Percentiles rank a stretch among this genome's conserved stretches.
Conservation (phyloP, 1,139 yeast genomes). For the Lodderomyces margitis region DNA sequence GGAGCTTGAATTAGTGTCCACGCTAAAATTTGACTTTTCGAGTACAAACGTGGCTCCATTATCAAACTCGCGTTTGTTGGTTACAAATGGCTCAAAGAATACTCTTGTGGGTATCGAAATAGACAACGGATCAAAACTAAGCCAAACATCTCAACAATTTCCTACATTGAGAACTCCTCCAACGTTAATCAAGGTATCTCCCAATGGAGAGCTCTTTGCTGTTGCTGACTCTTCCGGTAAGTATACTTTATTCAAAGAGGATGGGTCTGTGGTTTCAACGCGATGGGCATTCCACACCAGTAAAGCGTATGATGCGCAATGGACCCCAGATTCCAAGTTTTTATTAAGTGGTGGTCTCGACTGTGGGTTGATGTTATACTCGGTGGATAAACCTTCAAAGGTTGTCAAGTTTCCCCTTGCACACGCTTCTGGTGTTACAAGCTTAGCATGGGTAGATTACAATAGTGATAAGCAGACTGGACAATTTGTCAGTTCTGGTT, state of each 20-base stretch:
- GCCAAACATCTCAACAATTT: slow-evolving; percentile 19
- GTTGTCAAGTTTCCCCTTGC: slow-evolving; percentile 74
- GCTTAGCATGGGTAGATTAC: slow-evolving; percentile 62
- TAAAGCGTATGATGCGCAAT: slow-evolving; percentile 68
- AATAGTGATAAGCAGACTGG: slow-evolving; percentile 29
- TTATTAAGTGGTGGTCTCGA: slow-evolving; percentile 83
- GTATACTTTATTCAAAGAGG: slow-evolving; percentile 62
- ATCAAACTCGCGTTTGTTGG: slow-evolving; percentile 37
- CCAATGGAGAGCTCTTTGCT: slow-evolving; percentile 66
- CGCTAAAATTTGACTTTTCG: slow-evolving; percentile 30
- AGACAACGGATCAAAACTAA: slow-evolving; percentile 16
- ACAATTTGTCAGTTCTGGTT: slow-evolving; percentile 66
- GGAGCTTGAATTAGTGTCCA: slow-evolving; percentile 22
- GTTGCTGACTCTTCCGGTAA: slow-evolving; percentile 89
- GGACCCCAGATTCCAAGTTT: slow-evolving; percentile 74
- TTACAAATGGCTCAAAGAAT: slow-evolving; percentile 48
- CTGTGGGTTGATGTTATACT: slow-evolving; percentile 74
- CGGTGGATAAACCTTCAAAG: slow-evolving; percentile 74
- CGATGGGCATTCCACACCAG: slow-evolving; percentile 97
- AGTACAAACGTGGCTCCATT: slow-evolving; percentile 35
- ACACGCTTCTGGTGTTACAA: slow-evolving; percentile 84
- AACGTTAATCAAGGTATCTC: slow-evolving; percentile 65
- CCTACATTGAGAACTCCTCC: slow-evolving; percentile 63
- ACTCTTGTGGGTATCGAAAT: slow-evolving; percentile 29
- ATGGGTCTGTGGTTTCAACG: slow-evolving; percentile 65